Conservation (phyloP, 495 filamentous ascomycete genomes). For the Penicillium parvum region DNA sequence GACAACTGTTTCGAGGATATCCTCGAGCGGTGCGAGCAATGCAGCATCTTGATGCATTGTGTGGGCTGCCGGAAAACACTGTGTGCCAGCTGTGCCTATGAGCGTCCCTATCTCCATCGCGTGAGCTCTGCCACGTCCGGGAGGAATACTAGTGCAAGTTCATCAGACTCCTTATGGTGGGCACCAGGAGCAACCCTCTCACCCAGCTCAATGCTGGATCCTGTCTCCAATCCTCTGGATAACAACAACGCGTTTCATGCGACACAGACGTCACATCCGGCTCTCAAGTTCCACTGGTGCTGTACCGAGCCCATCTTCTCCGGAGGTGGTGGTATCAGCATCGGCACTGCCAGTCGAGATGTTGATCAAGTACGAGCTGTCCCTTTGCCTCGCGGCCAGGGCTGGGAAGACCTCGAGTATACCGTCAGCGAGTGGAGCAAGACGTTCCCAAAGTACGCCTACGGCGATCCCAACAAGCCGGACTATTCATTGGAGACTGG, state of each 20-base stretch:
- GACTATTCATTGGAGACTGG: conserved; percentile 41
- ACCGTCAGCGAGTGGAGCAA: conserved; percentile 43
- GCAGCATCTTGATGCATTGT: conserved; percentile 61
- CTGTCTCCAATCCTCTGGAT: conserved; percentile 24
- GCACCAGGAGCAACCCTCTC: conserved; percentile 49
- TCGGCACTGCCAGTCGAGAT: conserved; percentile 48
- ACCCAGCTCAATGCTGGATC: conserved; percentile 56
- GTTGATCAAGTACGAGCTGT: conserved; percentile 54
- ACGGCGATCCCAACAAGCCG: conserved; percentile 39
- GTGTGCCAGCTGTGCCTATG: conserved; percentile 58
- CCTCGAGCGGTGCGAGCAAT: conserved; percentile 56
- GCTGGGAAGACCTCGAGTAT: conserved; percentile 54
- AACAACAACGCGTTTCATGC: conserved; percentile 26
- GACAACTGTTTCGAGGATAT: conserved; percentile 51
- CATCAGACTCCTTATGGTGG: conserved; percentile 50
- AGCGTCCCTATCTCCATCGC: conserved; percentile 46
- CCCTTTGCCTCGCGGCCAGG: conserved; percentile 49
- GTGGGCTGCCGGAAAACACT: conserved; percentile 59
- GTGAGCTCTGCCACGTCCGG: conserved; percentile 14
- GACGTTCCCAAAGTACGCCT: conserved; percentile 41
- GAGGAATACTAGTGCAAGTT: neutral
- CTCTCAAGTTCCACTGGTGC: conserved; percentile 56
- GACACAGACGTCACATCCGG: conserved; percentile 32
- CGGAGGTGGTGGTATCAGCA: conserved; percentile 57
- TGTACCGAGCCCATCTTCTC: conserved; percentile 61